These are phyloP conservation scores for Lactarius indigo DNA, from an alignment of 768 basidiomycete genomes.

Conservation along the genomic window DNA sequence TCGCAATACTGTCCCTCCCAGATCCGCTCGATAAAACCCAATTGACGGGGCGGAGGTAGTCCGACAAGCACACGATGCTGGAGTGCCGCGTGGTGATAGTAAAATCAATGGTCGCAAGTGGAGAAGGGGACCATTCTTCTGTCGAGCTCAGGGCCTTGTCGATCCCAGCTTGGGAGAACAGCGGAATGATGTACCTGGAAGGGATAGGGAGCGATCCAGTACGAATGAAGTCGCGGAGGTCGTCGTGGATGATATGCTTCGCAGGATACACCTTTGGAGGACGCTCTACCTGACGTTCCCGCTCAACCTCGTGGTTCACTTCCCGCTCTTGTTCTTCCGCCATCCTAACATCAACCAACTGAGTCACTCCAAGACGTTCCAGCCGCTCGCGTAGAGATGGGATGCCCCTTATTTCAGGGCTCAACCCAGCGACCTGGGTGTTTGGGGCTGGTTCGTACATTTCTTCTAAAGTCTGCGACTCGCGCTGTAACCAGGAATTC, in stretches of 20 bases:
- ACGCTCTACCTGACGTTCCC: background rate
- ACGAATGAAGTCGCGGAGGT: background rate
- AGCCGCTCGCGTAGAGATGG: background rate
- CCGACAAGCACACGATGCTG: background rate
- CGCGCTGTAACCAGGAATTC: background rate
- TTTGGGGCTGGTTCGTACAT: background rate
- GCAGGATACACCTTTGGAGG: background rate
- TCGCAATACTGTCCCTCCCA: background rate
- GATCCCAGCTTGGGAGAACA: background rate
- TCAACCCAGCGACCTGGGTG: background rate
- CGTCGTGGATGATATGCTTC: background rate
- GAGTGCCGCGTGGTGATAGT: background rate
- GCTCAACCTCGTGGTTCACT: background rate
- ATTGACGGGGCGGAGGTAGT: conserved; percentile 19
- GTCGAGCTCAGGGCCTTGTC: background rate
- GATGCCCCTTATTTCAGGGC: background rate
- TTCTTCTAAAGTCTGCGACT: conserved; percentile 1
- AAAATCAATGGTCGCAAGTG: background rate
- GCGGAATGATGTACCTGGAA: background rate
- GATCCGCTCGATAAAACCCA: conserved; percentile 1
- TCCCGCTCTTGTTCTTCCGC: conserved; percentile 8
- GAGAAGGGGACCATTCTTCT: background rate
- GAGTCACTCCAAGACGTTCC: background rate
- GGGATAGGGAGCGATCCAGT: background rate
- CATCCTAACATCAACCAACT: background rate